Base-by-base conservation (phyloP, 2,329 filamentous ascomycete species). In the Cytospora schulzeri region DNA sequence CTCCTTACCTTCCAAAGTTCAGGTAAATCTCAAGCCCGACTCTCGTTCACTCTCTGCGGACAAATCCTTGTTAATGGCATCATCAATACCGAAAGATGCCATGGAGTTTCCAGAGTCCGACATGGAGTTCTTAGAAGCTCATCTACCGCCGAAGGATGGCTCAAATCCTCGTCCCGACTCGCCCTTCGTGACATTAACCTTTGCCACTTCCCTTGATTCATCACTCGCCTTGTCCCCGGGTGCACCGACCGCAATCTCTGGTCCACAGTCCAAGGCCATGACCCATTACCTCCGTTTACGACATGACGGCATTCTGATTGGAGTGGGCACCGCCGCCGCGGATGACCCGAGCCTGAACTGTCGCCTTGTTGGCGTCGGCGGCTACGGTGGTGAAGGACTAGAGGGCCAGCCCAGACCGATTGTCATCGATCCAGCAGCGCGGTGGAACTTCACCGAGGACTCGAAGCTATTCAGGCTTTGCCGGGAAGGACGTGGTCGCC, bases 291-390 rank as follows among this genome's bases (percentile, higher is more conserved):
- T 98, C 33, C 91, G 94, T 71, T 88, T 88, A 12, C 85, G 84
- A 19, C 93, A 97, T 77, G 87, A 91, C 67, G 92, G 91, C 52
- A 96, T 97, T 69, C 82, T 96, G 29, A 81, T 98, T 35, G 94
- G 94, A 24, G 91, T 90, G 7, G 90, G 90, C 4, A 98, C 93
- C 1, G 91, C 92, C 15, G 80, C 92, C 31, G 89, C 91, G 22
- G 93, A 97, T 74, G 86, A 97, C 72, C 93, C 93, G 2, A 88
- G 87, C 3, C 80, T 97, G 61, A 97, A 96, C 74, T 95, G 91
- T 73, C 87, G 93, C n/a, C 83, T 93, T 51, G 81, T 82, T 31
- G 85, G 85, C 35, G 38, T 41, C 38, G 60, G 68, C 1, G 65
- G 62, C 38, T 71, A 68, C 67, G 38, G 38, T 78, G 80, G 60